A percentile compares a stretch with the other conserved stretches of the same genome.
Evolutionary conservation across 352 stramenopile genomes (phyloP).

Genomic region (Elongisporangium prolatum): DNA sequence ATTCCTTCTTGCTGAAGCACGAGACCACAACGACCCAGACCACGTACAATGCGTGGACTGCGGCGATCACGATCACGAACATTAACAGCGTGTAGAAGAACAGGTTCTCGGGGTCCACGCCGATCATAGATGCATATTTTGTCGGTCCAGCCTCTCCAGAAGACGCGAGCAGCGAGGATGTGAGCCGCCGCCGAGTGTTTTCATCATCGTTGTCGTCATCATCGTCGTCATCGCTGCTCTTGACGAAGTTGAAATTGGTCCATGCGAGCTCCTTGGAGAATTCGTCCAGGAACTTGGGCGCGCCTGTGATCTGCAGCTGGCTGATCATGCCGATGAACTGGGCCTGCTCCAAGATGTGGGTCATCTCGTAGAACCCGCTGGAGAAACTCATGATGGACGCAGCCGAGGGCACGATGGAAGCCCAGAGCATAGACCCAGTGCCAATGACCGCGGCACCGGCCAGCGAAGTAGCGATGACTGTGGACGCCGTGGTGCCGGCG

Average conservation of each 20-base stretch:
- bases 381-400: constrained; percentile 62
- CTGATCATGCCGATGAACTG: constrained; percentile 85
- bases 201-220: constrained; percentile 4
- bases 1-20: constrained; percentile 50
- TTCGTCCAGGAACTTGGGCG: constrained; percentile 69
- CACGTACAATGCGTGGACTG: constrained; percentile 62
- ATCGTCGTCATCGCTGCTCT: constrained; percentile 24
- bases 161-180: constrained; percentile 16
- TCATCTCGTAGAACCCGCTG: constrained; percentile 80
- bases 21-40: constrained; percentile 46
- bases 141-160: constrained; percentile 53
- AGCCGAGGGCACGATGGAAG: constrained; percentile 55
- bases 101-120: constrained; percentile 52
- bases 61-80: constrained; percentile 50
- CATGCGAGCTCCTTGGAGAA: constrained; percentile 82
- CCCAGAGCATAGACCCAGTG: constrained; percentile 70
- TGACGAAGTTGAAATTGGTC: constrained; percentile 85
- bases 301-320: constrained; percentile 66
- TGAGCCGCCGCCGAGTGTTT: constrained; percentile 24
- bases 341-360: constrained; percentile 79
- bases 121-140: constrained; percentile 65
- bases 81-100: constrained; percentile 81
- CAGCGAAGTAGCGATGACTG: constrained; percentile 65
- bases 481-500: constrained; percentile 53
- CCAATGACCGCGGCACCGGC: constrained; percentile 40